Percentiles rank a stretch among this genome's conserved stretches.
These are phyloP conservation scores for Deinandra increscens DNA, from an alignment of 129 eudicot genomes.

Conservation along the genomic window DNA sequence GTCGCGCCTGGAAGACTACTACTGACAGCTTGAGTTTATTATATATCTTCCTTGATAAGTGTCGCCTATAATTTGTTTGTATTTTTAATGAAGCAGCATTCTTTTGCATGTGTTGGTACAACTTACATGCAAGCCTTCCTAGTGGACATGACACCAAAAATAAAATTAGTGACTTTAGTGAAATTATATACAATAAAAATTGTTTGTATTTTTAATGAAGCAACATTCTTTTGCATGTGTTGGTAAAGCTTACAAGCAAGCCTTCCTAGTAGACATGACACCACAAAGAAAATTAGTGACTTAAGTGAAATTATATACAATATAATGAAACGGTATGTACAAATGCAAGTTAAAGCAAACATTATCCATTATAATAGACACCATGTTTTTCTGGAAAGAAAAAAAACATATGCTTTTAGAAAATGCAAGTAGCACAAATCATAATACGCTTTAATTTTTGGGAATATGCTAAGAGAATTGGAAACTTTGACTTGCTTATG, in stretches of 20 bases:
- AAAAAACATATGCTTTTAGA: neutral
- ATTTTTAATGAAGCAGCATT: slow-evolving; percentile 61
- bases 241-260: slow-evolving; percentile 58
- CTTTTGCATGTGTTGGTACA: slow-evolving; percentile 47
- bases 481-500: neutral
- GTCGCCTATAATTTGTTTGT: slow-evolving; percentile 56
- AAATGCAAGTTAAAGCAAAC: slow-evolving; percentile 7
- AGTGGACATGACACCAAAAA: slow-evolving; percentile 16
- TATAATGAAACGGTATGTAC: slow-evolving; percentile 3
- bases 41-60: slow-evolving; percentile 46
- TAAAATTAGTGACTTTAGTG: slow-evolving; percentile 8
- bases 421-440: slow-evolving; percentile 3
- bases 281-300: slow-evolving; percentile 11
- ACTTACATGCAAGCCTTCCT: slow-evolving; percentile 65
- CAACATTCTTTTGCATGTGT: slow-evolving; percentile 48
- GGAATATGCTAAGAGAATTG: neutral
- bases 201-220: slow-evolving; percentile 62
- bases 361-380: slow-evolving; percentile 9
- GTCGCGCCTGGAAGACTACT: slow-evolving; percentile 64
- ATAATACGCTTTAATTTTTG: neutral
- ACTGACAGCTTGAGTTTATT: slow-evolving; percentile 49
- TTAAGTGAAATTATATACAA: slow-evolving; percentile 13
- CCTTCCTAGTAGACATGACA: slow-evolving; percentile 43
- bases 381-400: neutral
- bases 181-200: slow-evolving; percentile 18